Evolutionary conservation across 257 asterid species (phyloP).

Genomic region (Echites panduratus): DNA sequence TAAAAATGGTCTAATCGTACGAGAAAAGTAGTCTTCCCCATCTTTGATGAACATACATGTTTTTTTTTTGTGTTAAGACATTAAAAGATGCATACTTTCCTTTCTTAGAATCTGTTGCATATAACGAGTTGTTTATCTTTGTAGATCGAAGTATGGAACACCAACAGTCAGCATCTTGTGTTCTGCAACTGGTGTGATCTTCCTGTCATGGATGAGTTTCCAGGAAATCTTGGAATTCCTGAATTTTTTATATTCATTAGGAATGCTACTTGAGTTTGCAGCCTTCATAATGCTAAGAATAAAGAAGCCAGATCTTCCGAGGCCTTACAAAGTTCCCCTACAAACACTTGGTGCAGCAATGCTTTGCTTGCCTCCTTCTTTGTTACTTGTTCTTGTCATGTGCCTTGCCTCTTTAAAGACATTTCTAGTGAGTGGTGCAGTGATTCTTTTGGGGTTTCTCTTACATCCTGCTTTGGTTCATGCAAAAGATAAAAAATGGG

Average conservation of each 20-base stretch:
- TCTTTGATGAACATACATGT: background rate
- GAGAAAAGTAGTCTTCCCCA: background rate
- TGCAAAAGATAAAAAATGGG: slow-evolving; percentile 51
- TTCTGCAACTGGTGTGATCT: slow-evolving; percentile 76
- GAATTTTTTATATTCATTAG: slow-evolving; percentile 80
- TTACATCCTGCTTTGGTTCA: slow-evolving; percentile 41
- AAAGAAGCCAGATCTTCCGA: slow-evolving; percentile 63
- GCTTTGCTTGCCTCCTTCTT: slow-evolving; percentile 70
- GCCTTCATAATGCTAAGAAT: slow-evolving; percentile 74
- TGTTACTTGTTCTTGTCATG: slow-evolving; percentile 81
- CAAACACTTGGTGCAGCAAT: slow-evolving; percentile 55
- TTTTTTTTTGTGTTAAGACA: no score
- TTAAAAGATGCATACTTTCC: background rate
- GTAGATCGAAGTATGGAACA: slow-evolving; percentile 84
- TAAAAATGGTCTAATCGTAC: background rate
- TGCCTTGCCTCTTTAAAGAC: slow-evolving; percentile 65
- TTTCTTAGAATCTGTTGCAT: background rate
- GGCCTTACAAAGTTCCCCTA: slow-evolving; percentile 82
- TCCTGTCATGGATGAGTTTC: slow-evolving; percentile 94
- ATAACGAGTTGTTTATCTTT: background rate
- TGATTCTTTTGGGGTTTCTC: slow-evolving; percentile 49
- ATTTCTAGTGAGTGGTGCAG: slow-evolving; percentile 53
- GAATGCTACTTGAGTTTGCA: slow-evolving; percentile 89
- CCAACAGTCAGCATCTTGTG: slow-evolving; percentile 87
- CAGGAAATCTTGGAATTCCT: slow-evolving; percentile 90